Evolutionary conservation across 306 rosid genomes (phyloP), one percentile per base, ranked within the genome.

Genomic region (Bauhinia variegata): DNA sequence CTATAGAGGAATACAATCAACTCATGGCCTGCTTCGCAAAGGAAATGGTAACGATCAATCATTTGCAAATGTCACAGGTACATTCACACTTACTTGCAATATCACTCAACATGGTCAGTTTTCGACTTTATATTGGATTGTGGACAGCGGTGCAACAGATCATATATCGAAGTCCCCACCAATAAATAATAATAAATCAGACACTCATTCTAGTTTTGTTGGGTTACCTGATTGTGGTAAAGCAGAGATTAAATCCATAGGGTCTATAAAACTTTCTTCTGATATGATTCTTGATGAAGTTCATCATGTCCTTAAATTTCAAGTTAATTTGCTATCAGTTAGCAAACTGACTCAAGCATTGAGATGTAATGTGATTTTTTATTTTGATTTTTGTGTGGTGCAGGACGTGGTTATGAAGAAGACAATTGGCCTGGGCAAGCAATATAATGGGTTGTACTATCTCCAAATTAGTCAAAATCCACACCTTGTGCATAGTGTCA

Each of bases 341-440:
- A 23, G 28, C 28, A 23, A 41, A 13, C 46, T 41, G 6, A 11
- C 46, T 41, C 46, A 41, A 8, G 5, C 16, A 37, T 38, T 59
- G 9, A 59, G 2, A 16, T 59, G 49, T 6, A 34, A 37, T 37
- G 33, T 59, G 2, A 59, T 1, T 1, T 59, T 58, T 11, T 15
- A 0, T 7, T 14, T 10, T 3, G 2, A 36, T 17, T 59, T 59
- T 59, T 42, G 15, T 42, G n/a, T 11, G 11, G 15, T 59, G 15
- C 30, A 38, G 4, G 33, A 59, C 16, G 49, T 59, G 64, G 64
- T 10, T 59, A 59, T 33, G 48, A 59, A 17, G 64, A 38, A 18
- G 37, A 60, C 16, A 36, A 60, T 60, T 60, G 65, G 65, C 18
- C 18, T 18, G 1, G 36, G 34, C 65, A 60, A 60, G 37, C 36